Evolutionary conservation across 1,284 basidiomycete species (phyloP).

Genomic region (Heterobasidion occidentale): DNA sequence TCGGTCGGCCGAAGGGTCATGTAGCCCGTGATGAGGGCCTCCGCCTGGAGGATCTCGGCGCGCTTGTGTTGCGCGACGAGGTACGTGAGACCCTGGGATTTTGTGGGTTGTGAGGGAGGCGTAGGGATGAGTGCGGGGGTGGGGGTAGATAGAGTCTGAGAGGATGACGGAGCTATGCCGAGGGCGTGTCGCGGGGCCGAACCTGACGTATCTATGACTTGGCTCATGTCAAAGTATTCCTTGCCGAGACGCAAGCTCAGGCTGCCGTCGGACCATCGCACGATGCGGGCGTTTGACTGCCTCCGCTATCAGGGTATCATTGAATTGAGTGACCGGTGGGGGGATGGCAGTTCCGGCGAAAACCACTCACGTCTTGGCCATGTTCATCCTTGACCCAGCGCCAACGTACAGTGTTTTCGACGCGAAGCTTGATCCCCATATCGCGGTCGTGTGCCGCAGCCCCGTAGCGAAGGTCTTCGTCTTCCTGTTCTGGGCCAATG

Average conservation of each 20-base stretch:
- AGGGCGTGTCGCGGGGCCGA: slow-evolving; percentile 45
- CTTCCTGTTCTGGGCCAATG: slow-evolving; percentile 71
- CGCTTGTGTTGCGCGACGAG: slow-evolving; percentile 87
- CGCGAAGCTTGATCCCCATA: slow-evolving; percentile 77
- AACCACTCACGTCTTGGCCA: slow-evolving; percentile 56
- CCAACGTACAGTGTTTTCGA: slow-evolving; percentile 90
- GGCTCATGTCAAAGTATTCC: slow-evolving; percentile 84
- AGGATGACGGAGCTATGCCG: slow-evolving; percentile 27
- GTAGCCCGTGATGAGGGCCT: slow-evolving; percentile 76
- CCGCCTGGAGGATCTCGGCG: slow-evolving; percentile 78
- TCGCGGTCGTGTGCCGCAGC: slow-evolving; percentile 46
- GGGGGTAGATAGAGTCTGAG: slow-evolving; percentile 29
- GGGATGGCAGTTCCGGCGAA: neutral
- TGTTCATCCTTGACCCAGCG: slow-evolving; percentile 72
- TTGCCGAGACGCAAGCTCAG: slow-evolving; percentile 82
- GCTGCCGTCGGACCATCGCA: slow-evolving; percentile 89
- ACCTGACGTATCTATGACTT: slow-evolving; percentile 67
- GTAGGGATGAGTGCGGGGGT: slow-evolving; percentile 26
- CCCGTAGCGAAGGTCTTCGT: slow-evolving; percentile 47
- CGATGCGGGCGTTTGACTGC: slow-evolving; percentile 82
- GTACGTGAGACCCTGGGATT: slow-evolving; percentile 73
- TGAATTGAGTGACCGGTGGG: slow-evolving; percentile 2
- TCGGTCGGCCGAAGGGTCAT: slow-evolving; percentile 82
- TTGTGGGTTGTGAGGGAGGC: slow-evolving; percentile 17
- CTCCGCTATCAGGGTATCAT: slow-evolving; percentile 37